phyloP scores from a whole-genome alignment of 345 rosid genomes.

The Populus pruinosa region DNA sequence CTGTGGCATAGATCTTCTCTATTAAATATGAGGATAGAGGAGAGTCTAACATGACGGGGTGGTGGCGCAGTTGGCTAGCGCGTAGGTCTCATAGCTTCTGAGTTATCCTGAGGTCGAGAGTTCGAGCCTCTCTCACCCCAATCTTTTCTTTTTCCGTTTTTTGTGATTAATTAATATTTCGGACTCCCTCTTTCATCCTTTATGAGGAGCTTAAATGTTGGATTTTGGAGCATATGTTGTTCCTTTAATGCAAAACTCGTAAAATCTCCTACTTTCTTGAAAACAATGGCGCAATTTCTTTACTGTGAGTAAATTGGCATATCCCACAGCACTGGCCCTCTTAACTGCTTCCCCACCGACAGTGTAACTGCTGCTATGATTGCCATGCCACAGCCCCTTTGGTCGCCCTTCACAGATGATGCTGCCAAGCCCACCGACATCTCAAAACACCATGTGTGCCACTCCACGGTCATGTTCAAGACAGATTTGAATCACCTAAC shows the following conservation, averaged over 20 bases:
- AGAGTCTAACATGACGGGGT: constrained; percentile 17
- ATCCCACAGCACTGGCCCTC: not conserved
- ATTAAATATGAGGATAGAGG: too few species aligned
- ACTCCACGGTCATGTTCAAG: not conserved
- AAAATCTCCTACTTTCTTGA: not conserved
- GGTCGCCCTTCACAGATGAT: too few species aligned
- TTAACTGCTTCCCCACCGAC: not conserved
- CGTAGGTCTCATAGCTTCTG: constrained; percentile 42
- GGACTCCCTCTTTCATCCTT: too few species aligned
- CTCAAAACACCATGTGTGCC: not conserved
- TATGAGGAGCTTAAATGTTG: not conserved
- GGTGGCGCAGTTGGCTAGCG: constrained; percentile 62
- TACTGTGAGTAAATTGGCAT: not conserved
- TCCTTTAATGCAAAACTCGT: not conserved
- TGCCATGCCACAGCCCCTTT: not conserved
- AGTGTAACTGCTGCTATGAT: not conserved
- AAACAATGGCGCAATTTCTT: not conserved
- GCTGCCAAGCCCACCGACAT: not conserved
- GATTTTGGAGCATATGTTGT: not conserved
- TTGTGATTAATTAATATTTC: not conserved
- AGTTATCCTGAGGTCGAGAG: constrained; percentile 50
- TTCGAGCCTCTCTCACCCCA: constrained; percentile 51
- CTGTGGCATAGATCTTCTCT: too few species aligned
- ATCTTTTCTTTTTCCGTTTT: fast-evolving
- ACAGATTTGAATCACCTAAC: not conserved